A percentile compares a stretch with the other conserved stretches of the same genome.
Evolutionary conservation across 2,329 filamentous ascomycete genomes (phyloP).

Genomic region (Sordariomycetes sp.): DNA sequence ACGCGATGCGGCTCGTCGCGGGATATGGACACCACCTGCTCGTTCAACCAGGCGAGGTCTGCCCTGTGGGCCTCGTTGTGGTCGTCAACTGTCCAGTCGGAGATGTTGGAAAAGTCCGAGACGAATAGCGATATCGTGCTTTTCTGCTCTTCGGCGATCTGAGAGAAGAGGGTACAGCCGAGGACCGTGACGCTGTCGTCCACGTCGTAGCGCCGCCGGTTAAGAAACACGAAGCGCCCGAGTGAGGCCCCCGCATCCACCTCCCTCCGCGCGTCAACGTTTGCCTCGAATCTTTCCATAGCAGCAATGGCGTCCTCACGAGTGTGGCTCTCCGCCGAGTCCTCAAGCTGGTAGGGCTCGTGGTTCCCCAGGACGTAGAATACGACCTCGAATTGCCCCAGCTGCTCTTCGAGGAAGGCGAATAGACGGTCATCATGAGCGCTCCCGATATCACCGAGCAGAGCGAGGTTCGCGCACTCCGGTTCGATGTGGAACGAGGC

Average conservation of each 20-base stretch:
- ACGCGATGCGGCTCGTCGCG: slow-evolving; percentile 10
- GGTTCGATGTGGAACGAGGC: slow-evolving; percentile 27
- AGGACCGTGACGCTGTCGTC: slow-evolving; percentile 24
- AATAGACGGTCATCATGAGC: slow-evolving; percentile 27
- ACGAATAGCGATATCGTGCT: slow-evolving; percentile 21
- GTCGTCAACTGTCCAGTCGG: slow-evolving; percentile 11
- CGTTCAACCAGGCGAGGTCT: slow-evolving; percentile 16
- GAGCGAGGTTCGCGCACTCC: slow-evolving; percentile 29
- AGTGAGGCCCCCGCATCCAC: neutral
- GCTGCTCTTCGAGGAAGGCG: slow-evolving; percentile 26
- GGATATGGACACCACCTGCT: slow-evolving; percentile 8
- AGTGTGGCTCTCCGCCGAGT: neutral
- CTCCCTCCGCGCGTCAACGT: no score
- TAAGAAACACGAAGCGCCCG: slow-evolving; percentile 25
- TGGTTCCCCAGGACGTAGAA: slow-evolving; percentile 36
- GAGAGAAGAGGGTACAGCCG: slow-evolving; percentile 31
- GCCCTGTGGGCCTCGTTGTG: slow-evolving; percentile 12
- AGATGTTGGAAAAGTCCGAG: slow-evolving; percentile 31
- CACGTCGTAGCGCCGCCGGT: slow-evolving; percentile 26
- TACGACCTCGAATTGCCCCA: slow-evolving; percentile 26
- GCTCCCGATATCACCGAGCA: slow-evolving; percentile 37
- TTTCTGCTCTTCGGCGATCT: slow-evolving; percentile 17
- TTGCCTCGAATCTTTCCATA: neutral
- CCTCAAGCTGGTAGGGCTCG: slow-evolving; percentile 24
- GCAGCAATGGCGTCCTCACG: neutral